Conservation (phyloP, 2,329 filamentous ascomycete genomes). For the Blastomyces emzantsi region DNA sequence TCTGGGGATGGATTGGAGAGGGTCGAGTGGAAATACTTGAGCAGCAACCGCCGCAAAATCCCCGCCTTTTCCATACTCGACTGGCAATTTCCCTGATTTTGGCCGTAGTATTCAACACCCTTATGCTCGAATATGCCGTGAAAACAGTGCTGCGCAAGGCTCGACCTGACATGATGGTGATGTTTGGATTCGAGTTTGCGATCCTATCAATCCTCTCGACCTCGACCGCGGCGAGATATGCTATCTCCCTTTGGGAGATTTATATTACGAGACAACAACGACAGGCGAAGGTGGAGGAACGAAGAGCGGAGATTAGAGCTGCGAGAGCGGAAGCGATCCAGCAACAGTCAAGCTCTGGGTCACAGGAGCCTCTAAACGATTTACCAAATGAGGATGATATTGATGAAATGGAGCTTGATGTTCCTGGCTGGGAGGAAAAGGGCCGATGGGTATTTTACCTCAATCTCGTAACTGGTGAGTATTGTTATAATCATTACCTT, state of each 20-base stretch:
- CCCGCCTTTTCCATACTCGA: conserved; percentile 75
- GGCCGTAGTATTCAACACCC: conserved; percentile 69
- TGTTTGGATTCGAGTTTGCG: conserved; percentile 98
- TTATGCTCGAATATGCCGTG: conserved; percentile 72
- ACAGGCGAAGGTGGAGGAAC: conserved; percentile 55
- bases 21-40: conserved; percentile 89
- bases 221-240: conserved; percentile 70
- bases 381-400: conserved; percentile 63
- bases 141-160: conserved; percentile 77
- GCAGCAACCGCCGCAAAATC: conserved; percentile 87
- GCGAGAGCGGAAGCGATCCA: conserved; percentile 42
- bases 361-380: conserved; percentile 31
- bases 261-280: conserved; percentile 68
- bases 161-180: conserved; percentile 98
- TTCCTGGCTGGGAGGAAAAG: conserved; percentile 94
- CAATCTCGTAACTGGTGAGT: conserved; percentile 69
- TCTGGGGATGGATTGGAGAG: conserved; percentile 98
- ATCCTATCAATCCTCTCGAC: conserved; percentile 71
- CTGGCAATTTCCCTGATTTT: conserved; percentile 69
- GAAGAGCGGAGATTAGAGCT: conserved; percentile 56
- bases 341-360: conserved; percentile 30
- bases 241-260: conserved; percentile 67
- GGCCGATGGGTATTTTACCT: conserved; percentile 84
- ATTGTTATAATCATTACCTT: not conserved
- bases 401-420: conserved; percentile 89